These are phyloP conservation scores for Blastobotrys arbuscula DNA, from an alignment of 1,139 yeast species.

Conservation along the genomic window DNA sequence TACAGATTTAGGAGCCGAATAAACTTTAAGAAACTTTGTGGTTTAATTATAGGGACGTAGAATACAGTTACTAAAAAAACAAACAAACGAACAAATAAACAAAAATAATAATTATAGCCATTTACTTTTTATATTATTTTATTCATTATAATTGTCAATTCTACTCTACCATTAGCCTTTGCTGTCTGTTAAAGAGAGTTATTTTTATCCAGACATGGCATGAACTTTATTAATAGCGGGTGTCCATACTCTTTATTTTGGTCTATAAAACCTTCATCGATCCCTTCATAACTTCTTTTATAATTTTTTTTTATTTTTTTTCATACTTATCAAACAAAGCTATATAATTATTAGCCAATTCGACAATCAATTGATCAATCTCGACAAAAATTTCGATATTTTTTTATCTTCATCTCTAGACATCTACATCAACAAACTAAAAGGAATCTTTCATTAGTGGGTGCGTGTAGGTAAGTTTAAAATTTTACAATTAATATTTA, in stretches of 20 bases:
- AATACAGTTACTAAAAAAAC: too few relatives aligned
- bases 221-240: not conserved
- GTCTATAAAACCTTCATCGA: slow-evolving; percentile 1
- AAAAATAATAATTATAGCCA: not conserved
- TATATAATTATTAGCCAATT: not conserved
- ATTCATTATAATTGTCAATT: too few relatives aligned
- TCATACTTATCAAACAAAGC: not conserved
- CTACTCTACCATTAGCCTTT: not conserved
- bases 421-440: too few relatives aligned
- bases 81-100: not conserved
- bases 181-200: not conserved
- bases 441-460: not conserved
- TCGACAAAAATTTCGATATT: not conserved
- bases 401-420: not conserved
- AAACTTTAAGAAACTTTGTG: too few relatives aligned
- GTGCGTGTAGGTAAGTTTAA: not conserved
- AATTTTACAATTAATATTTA: not conserved
- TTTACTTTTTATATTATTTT: not conserved
- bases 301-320: not conserved
- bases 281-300: not conserved
- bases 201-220: not conserved
- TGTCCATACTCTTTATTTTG: not conserved
- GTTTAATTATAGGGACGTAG: too few relatives aligned
- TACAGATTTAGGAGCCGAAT: too few relatives aligned
- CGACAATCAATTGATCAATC: not conserved